These are phyloP conservation scores for Amanita polypyramis DNA, from an alignment of 768 basidiomycete species.

Conservation along the genomic window DNA sequence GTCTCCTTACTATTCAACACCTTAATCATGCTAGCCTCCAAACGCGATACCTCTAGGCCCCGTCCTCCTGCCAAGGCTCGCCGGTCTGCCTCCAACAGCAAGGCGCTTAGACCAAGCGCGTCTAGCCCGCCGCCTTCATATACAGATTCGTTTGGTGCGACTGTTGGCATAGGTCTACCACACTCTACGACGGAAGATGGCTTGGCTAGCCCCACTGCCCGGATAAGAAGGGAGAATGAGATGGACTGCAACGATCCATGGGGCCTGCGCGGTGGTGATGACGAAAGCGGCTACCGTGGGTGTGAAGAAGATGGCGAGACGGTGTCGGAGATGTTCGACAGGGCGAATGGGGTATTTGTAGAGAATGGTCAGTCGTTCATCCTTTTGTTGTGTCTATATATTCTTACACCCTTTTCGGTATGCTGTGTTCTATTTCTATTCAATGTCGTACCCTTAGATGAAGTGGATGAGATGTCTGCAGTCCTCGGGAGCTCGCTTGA, in stretches of 20 bases:
- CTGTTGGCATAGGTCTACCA: constrained; percentile 3
- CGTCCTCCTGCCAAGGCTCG: constrained; percentile 62
- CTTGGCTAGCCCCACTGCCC: background rate
- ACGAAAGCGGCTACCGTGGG: background rate
- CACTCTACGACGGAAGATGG: constrained; percentile 5
- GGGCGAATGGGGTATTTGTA: constrained; percentile 68
- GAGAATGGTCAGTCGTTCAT: constrained; percentile 46
- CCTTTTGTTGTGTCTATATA: constrained; percentile 5
- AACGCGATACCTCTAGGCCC: constrained; percentile 47
- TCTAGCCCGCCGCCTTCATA: constrained; percentile 21
- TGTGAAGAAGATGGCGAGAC: constrained; percentile 38
- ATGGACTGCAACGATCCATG: background rate
- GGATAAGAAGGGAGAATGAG: background rate
- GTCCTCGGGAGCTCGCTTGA: constrained; percentile 65
- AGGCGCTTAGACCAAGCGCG: constrained; percentile 13
- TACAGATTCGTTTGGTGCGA: background rate
- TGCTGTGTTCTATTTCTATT: background rate
- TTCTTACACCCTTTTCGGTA: background rate
- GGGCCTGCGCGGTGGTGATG: constrained; percentile 1
- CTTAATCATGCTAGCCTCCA: constrained; percentile 22
- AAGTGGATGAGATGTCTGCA: constrained; percentile 59
- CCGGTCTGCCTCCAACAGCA: constrained; percentile 25
- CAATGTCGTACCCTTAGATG: constrained; percentile 22
- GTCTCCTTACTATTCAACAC: constrained; percentile 1
- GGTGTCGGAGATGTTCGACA: constrained; percentile 54